Percentiles rank a stretch among this genome's conserved stretches.
Evolutionary conservation across 2,329 filamentous ascomycete genomes (phyloP).

Genomic region (Grosmannia huntii): DNA sequence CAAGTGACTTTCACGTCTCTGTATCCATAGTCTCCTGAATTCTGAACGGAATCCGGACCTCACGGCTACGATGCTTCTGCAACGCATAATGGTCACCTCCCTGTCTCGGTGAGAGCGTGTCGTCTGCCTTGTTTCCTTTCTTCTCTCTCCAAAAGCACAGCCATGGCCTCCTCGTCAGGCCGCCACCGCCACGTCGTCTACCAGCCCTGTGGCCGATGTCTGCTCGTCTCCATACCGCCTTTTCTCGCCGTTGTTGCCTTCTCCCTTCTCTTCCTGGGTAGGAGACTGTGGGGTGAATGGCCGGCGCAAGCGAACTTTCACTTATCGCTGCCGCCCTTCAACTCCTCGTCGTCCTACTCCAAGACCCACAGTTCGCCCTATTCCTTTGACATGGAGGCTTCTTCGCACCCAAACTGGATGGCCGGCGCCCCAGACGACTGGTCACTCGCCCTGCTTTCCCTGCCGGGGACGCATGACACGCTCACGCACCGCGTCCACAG

Average conservation of each 20-base stretch:
- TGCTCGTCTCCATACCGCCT: background rate
- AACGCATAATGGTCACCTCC: background rate
- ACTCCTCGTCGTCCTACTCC: background rate
- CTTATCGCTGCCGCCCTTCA: background rate
- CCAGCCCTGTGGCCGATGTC: background rate
- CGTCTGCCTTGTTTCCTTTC: background rate
- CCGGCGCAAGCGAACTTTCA: background rate
- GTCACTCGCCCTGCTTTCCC: slow-evolving; percentile 29
- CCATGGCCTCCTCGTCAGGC: background rate
- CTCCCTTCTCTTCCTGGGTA: background rate
- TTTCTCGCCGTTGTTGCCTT: background rate
- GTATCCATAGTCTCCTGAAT: background rate
- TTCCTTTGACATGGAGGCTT: slow-evolving; percentile 28
- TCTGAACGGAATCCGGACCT: background rate
- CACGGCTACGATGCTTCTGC: background rate
- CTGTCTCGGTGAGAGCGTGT: background rate
- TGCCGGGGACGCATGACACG: slow-evolving; percentile 41
- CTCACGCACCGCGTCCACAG: slow-evolving; percentile 31
- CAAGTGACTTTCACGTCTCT: background rate
- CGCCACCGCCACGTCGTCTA: background rate
- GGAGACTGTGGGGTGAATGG: background rate
- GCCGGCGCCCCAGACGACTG: slow-evolving; percentile 25
- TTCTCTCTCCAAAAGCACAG: too few relatives aligned
- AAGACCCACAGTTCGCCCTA: slow-evolving; percentile 16
- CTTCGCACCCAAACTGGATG: slow-evolving; percentile 29